phyloP scores from a whole-genome alignment of 305 asterid species.

The Solanum hybrid region DNA sequence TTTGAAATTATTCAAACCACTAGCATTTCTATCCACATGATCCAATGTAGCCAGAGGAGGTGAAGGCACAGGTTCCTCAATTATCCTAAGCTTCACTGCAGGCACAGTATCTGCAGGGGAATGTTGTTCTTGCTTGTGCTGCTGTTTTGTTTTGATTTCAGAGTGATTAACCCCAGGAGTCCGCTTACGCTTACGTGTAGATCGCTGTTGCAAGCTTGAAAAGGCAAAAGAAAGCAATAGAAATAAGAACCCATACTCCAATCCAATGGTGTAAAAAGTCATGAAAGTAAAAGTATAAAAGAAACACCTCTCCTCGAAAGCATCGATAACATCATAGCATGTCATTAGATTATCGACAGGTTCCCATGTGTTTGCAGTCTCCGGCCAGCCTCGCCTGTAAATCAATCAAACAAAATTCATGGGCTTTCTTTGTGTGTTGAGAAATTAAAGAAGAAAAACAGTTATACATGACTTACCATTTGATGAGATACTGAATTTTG shows the following conservation, averaged over 20 bases:
- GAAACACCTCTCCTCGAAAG: constrained; percentile 52
- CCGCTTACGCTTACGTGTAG: constrained; percentile 10
- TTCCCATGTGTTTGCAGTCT: constrained; percentile 68
- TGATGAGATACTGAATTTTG: constrained; percentile 60
- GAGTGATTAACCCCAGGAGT: background rate
- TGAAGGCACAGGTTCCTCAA: constrained; percentile 29
- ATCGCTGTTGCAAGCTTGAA: constrained; percentile 1
- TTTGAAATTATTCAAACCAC: constrained; percentile 18
- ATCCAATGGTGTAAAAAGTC: background rate
- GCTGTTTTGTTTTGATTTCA: constrained; percentile 14
- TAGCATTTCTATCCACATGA: constrained; percentile 23
- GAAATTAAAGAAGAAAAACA: background rate
- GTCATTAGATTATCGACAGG: constrained; percentile 53
- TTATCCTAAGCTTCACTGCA: constrained; percentile 29
- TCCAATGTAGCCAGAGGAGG: constrained; percentile 26
- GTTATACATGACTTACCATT: constrained; percentile 41
- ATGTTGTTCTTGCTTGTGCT: constrained; percentile 22
- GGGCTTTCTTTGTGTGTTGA: background rate
- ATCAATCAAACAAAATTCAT: constrained; percentile 3
- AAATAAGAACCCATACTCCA: background rate
- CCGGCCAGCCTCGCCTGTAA: constrained; percentile 74
- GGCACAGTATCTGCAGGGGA: constrained; percentile 53
- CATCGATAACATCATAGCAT: constrained; percentile 48
- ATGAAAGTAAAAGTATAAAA: background rate
- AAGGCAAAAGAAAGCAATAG: constrained; percentile 2